A percentile compares a stretch with the other conserved stretches of the same genome.
phyloP scores from a whole-genome alignment of 495 filamentous ascomycete genomes.

The Xanthoparmelia taractica region DNA sequence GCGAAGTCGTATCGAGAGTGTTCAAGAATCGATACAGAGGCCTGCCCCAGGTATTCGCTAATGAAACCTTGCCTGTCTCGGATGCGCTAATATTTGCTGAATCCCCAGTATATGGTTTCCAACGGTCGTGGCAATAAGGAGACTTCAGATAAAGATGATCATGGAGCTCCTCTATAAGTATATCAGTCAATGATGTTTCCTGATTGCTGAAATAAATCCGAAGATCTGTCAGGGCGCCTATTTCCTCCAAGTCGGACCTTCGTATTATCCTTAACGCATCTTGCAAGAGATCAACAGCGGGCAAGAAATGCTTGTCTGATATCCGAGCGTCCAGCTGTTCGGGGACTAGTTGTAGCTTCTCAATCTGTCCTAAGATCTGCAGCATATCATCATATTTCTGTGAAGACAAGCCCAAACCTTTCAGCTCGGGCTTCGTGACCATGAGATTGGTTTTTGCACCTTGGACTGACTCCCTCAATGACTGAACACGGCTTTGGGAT shows the following conservation, averaged over 20 bases:
- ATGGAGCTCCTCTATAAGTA: conserved; percentile 90
- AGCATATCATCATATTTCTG: conserved; percentile 89
- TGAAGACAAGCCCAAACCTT: conserved; percentile 73
- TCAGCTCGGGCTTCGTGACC: conserved; percentile 83
- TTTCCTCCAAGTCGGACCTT: conserved; percentile 81
- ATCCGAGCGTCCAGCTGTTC: conserved; percentile 88
- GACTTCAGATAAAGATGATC: conserved; percentile 97
- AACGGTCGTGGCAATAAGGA: conserved; percentile 89
- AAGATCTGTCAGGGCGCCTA: conserved; percentile 81
- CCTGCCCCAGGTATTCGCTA: conserved; percentile 40
- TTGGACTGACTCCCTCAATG: conserved; percentile 73
- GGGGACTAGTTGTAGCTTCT: conserved; percentile 82
- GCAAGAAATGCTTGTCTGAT: conserved; percentile 91
- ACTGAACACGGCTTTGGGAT: conserved; percentile 77
- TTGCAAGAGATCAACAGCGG: conserved; percentile 84
- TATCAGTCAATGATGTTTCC: conserved; percentile 85
- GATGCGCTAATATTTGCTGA: conserved; percentile 8
- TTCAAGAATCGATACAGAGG: conserved; percentile 75
- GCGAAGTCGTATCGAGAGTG: conserved; percentile 58
- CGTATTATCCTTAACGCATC: conserved; percentile 75
- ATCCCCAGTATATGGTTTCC: conserved; percentile 52
- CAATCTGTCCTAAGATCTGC: conserved; percentile 72
- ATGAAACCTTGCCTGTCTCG: conserved; percentile 13
- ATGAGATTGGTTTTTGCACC: conserved; percentile 74
- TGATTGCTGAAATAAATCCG: conserved; percentile 86